Evolutionary conservation across 139 green algal species (phyloP), one percentile per base, ranked within the genome.

Genomic region (Nannochloris sp.): DNA sequence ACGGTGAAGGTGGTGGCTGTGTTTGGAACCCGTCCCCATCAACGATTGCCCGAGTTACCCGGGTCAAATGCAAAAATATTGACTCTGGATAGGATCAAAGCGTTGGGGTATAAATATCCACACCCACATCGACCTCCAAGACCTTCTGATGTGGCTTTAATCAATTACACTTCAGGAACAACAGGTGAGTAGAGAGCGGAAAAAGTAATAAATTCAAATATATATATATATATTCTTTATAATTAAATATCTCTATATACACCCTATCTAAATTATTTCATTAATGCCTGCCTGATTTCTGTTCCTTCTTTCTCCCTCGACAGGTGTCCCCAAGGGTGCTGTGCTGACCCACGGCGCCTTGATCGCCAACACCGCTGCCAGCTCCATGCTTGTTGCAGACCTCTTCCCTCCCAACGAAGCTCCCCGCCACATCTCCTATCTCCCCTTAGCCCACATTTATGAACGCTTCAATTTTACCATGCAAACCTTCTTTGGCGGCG

Each of bases 81-180:
- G 33, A 84, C 70, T 3, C 70, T 95, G 51, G 78, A 87, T 51
- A 70, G 83, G 24, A 48, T 92, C 33, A 68, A 81, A 44, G 65
- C 65, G 4, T 62, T 88, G 48, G 89, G 89, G 1, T 64, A 81
- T 5, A 74, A 84, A 36, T 75, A 94, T 67, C 81, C 84, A 14
- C 68, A 73, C 4, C 74, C 91, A 4, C 91, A 97, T 78, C 71
- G 85, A 23, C 90, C 92, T 12, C 85, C 87, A 4, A 51, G 55
- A 35, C 84, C 90, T 7, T 69, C 68, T 15, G 90, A 96, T 66
- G 57, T 90, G 2, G 90, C 88, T 31, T 89, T 83, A n/a, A 89
- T 98, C 33, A 97, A 87, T 78, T 98, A 98, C 85, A 98, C 93
- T n/a, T 87, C 66, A 45, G 90, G 90, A 36, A 96, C 90, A 37